A percentile compares a stretch with the other conserved stretches of the same genome.
These are phyloP conservation scores for Lecanoromycetidae sp. DNA, from an alignment of 2,329 filamentous ascomycete genomes.

Conservation along the genomic window DNA sequence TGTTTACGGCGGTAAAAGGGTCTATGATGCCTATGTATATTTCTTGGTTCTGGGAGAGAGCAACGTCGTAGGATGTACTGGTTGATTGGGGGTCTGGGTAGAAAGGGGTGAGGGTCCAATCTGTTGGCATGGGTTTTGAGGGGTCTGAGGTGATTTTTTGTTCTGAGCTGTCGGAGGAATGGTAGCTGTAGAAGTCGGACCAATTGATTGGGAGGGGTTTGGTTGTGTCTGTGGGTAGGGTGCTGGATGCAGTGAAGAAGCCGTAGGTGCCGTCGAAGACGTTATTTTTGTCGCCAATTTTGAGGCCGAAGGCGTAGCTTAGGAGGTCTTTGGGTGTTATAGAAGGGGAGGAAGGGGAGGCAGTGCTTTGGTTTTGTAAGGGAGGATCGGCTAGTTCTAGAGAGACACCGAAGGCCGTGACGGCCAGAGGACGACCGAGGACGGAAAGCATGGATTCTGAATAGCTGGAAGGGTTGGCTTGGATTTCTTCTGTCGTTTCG, in stretches of 20 bases:
- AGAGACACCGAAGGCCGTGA: constrained; percentile 23
- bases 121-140: background rate
- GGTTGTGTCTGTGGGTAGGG: background rate
- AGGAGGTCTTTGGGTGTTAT: background rate
- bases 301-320: constrained; percentile 19
- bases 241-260: constrained; percentile 17
- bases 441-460: constrained; percentile 19
- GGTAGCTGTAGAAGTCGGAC: background rate
- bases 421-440: constrained; percentile 26
- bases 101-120: background rate
- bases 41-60: background rate
- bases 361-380: constrained; percentile 13
- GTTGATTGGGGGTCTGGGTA: background rate
- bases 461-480: constrained; percentile 19
- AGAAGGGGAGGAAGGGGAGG: background rate
- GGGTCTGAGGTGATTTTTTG: background rate
- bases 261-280: constrained; percentile 20
- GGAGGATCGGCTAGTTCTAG: constrained; percentile 22
- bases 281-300: constrained; percentile 18
- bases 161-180: background rate
- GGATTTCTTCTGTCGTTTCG: background rate
- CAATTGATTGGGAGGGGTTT: background rate
- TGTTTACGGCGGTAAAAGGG: constrained; percentile 21
- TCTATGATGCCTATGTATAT: constrained; percentile 19
- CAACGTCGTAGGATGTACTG: background rate